Conservation (phyloP, 2,329 filamentous ascomycete genomes). For the Xylariaceae sp. region DNA sequence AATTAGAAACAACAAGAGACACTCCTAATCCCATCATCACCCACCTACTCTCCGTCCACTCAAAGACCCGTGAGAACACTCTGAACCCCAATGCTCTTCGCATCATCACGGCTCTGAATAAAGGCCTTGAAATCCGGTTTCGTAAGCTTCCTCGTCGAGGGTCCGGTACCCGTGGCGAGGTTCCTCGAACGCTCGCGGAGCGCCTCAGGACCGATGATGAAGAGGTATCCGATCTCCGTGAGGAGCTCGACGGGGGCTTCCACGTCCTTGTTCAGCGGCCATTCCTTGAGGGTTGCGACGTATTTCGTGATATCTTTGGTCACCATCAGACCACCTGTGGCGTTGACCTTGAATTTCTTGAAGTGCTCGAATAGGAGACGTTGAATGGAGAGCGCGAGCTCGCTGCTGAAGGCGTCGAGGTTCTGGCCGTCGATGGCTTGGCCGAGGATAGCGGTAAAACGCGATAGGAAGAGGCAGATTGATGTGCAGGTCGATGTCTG, state of each 20-base stretch:
- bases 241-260: conserved; percentile 73
- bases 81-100: conserved; percentile 73
- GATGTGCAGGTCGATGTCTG: conserved; percentile 81
- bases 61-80: conserved; percentile 65
- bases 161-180: conserved; percentile 39
- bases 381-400: conserved; percentile 76
- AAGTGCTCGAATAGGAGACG: conserved; percentile 83
- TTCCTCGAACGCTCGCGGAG: conserved; percentile 64
- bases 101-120: conserved; percentile 80
- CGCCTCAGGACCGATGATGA: conserved; percentile 83
- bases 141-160: conserved; percentile 47
- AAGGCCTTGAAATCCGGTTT: conserved; percentile 76
- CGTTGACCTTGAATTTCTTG: conserved; percentile 88
- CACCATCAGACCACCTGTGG: conserved; percentile 89
- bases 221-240: conserved; percentile 89
- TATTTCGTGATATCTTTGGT: conserved; percentile 96
- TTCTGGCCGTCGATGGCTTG: conserved; percentile 78
- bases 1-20: no score
- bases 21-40: no score
- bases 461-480: conserved; percentile 74
- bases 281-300: conserved; percentile 75
- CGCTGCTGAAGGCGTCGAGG: conserved; percentile 72
- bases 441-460: conserved; percentile 56
- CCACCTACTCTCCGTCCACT: neutral
- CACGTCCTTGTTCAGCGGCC: conserved; percentile 67